Evolutionary conservation across 106 monocot species (phyloP).

Genomic region (Narthecium ossifragum): DNA sequence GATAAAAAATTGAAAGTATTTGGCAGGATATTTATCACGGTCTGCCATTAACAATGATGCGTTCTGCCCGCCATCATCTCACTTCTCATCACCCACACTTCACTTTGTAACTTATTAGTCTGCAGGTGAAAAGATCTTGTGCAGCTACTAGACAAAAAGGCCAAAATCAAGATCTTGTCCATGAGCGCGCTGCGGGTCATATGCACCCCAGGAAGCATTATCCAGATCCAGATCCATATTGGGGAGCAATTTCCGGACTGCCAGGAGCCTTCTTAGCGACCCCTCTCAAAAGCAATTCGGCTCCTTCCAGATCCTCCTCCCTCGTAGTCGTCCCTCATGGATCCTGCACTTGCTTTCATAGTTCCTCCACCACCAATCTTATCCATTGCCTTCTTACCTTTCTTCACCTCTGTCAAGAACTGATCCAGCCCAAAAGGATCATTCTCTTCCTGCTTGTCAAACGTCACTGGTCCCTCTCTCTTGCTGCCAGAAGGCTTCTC

Average conservation of each 20-base stretch:
- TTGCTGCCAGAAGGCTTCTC: conserved; percentile 62
- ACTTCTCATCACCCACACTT: conserved; percentile 1
- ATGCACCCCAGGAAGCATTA: conserved; percentile 46
- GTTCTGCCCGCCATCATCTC: conserved; percentile 2
- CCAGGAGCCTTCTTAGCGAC: conserved; percentile 40
- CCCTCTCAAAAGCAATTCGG: conserved; percentile 69
- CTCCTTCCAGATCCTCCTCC: conserved; percentile 87
- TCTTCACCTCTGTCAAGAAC: conserved; percentile 99
- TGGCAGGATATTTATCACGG: too few species aligned
- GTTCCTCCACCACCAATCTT: conserved; percentile 95
- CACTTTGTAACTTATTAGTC: conserved; percentile 5
- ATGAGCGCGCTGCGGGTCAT: conserved; percentile 58
- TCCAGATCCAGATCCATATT: conserved; percentile 37
- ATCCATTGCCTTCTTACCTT: conserved; percentile 92
- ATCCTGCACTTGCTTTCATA: conserved; percentile 93
- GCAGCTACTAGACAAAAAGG: neutral
- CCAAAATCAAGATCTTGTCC: conserved; percentile 13
- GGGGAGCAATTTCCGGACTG: conserved; percentile 31
- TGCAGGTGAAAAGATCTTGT: neutral
- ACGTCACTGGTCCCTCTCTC: conserved; percentile 86
- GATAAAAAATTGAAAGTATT: too few species aligned
- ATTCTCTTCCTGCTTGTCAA: conserved; percentile 89
- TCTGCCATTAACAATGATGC: too few species aligned
- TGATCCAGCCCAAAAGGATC: conserved; percentile 92
- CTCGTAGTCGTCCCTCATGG: conserved; percentile 85